These are phyloP conservation scores for Chalciporus sphaerocephalus DNA, from an alignment of 768 basidiomycete species.

Conservation along the genomic window DNA sequence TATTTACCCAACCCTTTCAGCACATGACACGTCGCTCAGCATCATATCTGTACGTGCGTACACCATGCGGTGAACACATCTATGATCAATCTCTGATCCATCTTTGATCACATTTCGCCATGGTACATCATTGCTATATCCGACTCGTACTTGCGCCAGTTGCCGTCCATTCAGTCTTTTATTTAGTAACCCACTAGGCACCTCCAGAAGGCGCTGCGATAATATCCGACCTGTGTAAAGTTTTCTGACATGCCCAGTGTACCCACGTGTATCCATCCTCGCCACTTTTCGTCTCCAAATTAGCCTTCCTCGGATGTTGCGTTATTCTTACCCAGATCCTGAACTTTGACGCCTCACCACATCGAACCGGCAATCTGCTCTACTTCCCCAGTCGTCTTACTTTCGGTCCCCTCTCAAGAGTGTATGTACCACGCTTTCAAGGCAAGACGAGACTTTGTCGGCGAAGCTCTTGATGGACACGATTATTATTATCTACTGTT, in stretches of 20 bases:
- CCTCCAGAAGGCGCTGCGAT: conserved; percentile 21
- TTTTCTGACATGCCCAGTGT: conserved; percentile 16
- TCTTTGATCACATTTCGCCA: conserved; percentile 16
- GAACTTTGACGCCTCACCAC: conserved; percentile 10
- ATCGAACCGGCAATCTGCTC: conserved; percentile 12
- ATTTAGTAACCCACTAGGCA: conserved; percentile 26
- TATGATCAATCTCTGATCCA: too few relatives aligned
- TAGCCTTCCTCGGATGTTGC: conserved; percentile 13
- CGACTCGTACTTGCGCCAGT: conserved; percentile 21
- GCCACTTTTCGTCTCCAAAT: conserved; percentile 19
- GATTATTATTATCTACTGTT: conserved; percentile 18
- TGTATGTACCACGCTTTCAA: conserved; percentile 1
- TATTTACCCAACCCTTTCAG: conserved; percentile 20
- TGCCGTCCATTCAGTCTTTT: conserved; percentile 28
- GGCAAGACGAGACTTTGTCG: too few relatives aligned
- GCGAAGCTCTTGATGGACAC: neutral
- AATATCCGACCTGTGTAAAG: conserved; percentile 32
- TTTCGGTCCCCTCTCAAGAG: conserved; percentile 5
- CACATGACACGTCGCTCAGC: conserved; percentile 24
- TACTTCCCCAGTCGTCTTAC: conserved; percentile 4
- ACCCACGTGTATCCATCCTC: conserved; percentile 12
- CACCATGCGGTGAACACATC: conserved; percentile 30
- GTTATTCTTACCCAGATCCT: conserved; percentile 10
- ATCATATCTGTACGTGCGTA: conserved; percentile 30
- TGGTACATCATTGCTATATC: conserved; percentile 23